Percentiles rank a stretch among this genome's conserved stretches.
Conservation (phyloP, 1,284 basidiomycete genomes). For the Cutaneotrichosporon sp. region DNA sequence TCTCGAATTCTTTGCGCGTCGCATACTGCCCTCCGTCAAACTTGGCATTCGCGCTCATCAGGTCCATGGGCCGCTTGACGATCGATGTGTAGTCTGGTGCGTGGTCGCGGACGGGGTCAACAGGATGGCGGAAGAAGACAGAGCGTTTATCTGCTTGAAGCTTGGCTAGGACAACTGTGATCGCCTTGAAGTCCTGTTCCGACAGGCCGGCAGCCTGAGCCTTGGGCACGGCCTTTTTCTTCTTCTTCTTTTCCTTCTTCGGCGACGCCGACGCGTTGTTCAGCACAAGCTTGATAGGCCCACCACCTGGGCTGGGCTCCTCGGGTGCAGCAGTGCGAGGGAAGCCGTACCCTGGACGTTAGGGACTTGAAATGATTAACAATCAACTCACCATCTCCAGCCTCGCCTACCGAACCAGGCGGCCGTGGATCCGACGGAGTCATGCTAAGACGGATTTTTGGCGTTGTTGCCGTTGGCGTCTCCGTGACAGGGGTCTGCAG, state of each 20-base stretch:
- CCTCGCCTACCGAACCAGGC: background rate
- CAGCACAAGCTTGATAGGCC: conserved; percentile 45
- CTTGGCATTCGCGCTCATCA: conserved; percentile 82
- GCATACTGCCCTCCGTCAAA: conserved; percentile 76
- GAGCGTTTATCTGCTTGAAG: conserved; percentile 49
- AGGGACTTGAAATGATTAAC: background rate
- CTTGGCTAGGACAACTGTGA: conserved; percentile 76
- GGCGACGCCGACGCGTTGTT: conserved; percentile 18
- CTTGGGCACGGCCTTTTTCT: conserved; percentile 57
- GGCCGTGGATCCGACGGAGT: background rate
- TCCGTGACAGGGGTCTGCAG: conserved; percentile 70
- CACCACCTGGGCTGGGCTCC: background rate
- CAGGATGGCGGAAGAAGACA: conserved; percentile 68
- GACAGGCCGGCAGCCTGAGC: conserved; percentile 77
- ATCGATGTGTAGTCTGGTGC: conserved; percentile 85
- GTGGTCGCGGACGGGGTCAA: conserved; percentile 80
- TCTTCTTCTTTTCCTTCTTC: conserved; percentile 37
- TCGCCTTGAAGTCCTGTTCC: conserved; percentile 71
- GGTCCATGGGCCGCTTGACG: conserved; percentile 91
- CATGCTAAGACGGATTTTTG: conserved; percentile 42
- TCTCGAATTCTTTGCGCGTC: conserved; percentile 74
- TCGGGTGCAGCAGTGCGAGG: conserved; percentile 3
- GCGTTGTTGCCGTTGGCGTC: conserved; percentile 49
- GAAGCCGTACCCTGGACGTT: conserved; percentile 26
- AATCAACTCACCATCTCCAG: background rate